A percentile compares a stretch with the other conserved stretches of the same genome.
These are phyloP conservation scores for Pelagophyceae sp. DNA, from an alignment of 352 stramenopile genomes.

Conservation along the genomic window DNA sequence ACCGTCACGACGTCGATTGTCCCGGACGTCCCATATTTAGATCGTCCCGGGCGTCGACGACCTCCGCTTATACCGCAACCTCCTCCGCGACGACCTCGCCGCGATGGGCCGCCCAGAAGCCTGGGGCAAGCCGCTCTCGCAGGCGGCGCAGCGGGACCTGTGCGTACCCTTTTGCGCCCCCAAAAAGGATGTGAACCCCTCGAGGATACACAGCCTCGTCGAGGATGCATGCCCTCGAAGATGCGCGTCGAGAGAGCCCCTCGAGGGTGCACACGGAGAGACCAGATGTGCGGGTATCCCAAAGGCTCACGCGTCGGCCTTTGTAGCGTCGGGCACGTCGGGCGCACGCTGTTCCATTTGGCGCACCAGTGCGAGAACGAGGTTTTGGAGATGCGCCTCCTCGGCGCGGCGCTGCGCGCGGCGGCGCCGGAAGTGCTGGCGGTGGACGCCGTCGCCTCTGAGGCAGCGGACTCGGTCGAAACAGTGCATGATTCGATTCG, in stretches of 20 bases:
- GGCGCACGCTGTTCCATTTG: slow-evolving; percentile 37
- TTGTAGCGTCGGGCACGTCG: not conserved
- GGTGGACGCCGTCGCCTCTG: slow-evolving; percentile 17
- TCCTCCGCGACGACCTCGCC: not conserved
- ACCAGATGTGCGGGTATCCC: not conserved
- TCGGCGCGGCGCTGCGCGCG: slow-evolving; percentile 24
- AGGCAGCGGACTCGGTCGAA: too few relatives aligned
- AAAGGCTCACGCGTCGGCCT: not conserved
- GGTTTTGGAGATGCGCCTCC: slow-evolving; percentile 22
- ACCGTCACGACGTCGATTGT: too few relatives aligned
- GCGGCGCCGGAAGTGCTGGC: slow-evolving; percentile 31
- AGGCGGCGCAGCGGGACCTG: not conserved
- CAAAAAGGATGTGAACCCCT: too few relatives aligned
- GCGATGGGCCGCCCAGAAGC: not conserved
- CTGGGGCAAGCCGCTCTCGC: not conserved
- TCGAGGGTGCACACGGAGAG: not conserved
- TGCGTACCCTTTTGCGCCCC: too few relatives aligned
- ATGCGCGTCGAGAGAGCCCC: not conserved
- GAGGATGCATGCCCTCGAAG: too few relatives aligned
- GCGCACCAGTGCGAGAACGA: slow-evolving; percentile 37
- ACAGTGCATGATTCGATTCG: too few relatives aligned
- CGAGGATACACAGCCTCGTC: too few relatives aligned
- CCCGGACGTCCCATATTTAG: too few relatives aligned
- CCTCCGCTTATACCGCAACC: not conserved
- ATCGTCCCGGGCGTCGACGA: not conserved